phyloP scores from a whole-genome alignment of 2,329 filamentous ascomycete species.

The Microsporum ferrugineum region DNA sequence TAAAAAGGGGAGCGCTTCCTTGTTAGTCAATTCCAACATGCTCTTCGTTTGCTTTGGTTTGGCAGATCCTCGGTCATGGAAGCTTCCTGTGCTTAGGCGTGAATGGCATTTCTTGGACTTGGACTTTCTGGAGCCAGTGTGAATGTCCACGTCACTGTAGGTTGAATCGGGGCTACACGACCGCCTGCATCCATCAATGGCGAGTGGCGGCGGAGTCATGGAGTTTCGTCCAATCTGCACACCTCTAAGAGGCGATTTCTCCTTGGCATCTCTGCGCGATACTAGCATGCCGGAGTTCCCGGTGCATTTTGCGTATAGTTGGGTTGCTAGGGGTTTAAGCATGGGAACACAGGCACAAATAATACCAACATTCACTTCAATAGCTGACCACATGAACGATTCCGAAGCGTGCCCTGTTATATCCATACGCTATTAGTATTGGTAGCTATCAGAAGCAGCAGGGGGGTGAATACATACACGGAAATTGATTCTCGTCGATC shows the following conservation, averaged over 20 bases:
- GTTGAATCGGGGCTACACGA: neutral
- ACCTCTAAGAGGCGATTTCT: slow-evolving; percentile 10
- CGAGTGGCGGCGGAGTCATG: neutral
- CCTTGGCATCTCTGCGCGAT: slow-evolving; percentile 4
- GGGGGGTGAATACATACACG: slow-evolving; percentile 36
- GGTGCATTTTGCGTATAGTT: slow-evolving; percentile 47
- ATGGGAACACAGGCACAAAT: slow-evolving; percentile 88
- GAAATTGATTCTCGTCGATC: slow-evolving; percentile 37
- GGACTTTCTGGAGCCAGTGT: neutral
- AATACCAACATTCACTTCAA: slow-evolving; percentile 85
- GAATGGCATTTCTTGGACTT: neutral
- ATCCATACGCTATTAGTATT: neutral
- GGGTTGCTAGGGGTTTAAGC: slow-evolving; percentile 69
- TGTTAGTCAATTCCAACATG: slow-evolving; percentile 47
- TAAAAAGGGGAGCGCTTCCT: slow-evolving; percentile 47
- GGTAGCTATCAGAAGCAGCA: neutral
- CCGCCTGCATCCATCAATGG: neutral
- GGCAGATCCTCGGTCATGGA: slow-evolving; percentile 21
- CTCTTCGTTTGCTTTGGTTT: slow-evolving; percentile 45
- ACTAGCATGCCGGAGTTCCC: slow-evolving; percentile 34
- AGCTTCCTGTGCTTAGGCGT: slow-evolving; percentile 29
- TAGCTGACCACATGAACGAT: slow-evolving; percentile 85
- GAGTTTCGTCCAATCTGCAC: neutral
- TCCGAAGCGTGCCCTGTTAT: slow-evolving; percentile 62
- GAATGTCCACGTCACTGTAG: neutral